Conservation (phyloP, 2,329 filamentous ascomycete species). For the Elsinoe necatrix region DNA sequence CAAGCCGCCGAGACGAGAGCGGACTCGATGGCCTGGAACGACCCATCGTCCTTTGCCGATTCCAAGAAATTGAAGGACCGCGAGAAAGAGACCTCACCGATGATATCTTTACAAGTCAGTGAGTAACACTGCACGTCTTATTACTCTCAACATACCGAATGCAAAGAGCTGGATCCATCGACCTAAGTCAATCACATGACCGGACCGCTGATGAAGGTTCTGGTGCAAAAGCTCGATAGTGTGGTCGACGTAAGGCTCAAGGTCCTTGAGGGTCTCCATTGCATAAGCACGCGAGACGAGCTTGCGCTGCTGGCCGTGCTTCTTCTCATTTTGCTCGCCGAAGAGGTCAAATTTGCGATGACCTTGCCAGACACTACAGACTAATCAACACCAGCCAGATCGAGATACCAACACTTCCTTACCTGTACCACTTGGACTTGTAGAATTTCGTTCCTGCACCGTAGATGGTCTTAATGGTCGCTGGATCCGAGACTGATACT, state of each 20-base stretch:
- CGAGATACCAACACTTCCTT: background rate
- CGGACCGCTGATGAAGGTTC: conserved; percentile 25
- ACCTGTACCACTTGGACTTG: conserved; percentile 36
- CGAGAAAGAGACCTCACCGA: conserved; percentile 35
- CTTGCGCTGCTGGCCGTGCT: conserved; percentile 31
- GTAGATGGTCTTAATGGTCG: conserved; percentile 28
- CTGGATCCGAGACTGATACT: conserved; percentile 25
- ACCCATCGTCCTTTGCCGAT: conserved; percentile 28
- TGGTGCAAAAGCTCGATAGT: conserved; percentile 30
- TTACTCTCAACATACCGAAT: conserved; percentile 26
- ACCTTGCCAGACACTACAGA: conserved; percentile 29
- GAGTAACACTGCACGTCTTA: background rate
- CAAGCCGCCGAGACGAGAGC: conserved; percentile 29
- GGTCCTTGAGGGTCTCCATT: conserved; percentile 31
- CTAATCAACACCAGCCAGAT: background rate
- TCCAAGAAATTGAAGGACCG: conserved; percentile 33
- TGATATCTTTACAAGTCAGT: conserved; percentile 28
- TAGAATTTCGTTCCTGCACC: conserved; percentile 34
- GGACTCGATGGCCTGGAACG: conserved; percentile 29
- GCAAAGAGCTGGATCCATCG: conserved; percentile 36
- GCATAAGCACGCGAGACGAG: conserved; percentile 31
- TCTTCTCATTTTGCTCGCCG: conserved; percentile 29
- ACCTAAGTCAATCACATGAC: conserved; percentile 28
- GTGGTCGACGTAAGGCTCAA: conserved; percentile 35
- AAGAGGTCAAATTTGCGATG: conserved; percentile 35